Evolutionary conservation across 768 basidiomycete species (phyloP).

Genomic region (Serpula lacrymans): DNA sequence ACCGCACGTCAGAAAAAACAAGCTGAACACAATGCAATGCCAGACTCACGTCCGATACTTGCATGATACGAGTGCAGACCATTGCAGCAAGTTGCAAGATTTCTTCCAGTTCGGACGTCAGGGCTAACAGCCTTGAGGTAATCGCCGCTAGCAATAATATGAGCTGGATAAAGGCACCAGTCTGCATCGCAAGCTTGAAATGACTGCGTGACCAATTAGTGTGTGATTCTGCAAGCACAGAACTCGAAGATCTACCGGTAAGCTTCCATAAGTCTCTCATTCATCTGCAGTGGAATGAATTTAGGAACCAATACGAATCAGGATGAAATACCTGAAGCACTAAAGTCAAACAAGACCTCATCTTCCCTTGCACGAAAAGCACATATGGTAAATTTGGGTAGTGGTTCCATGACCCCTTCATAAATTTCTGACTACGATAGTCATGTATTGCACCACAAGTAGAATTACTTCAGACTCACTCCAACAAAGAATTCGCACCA

Average conservation of each 20-base stretch:
- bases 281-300: conserved; percentile 40
- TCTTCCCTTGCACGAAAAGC: conserved; percentile 30
- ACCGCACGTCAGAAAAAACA: no score
- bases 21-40: background rate
- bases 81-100: conserved; percentile 27
- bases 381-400: conserved; percentile 41
- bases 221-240: background rate
- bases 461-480: conserved; percentile 15
- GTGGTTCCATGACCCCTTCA: conserved; percentile 66
- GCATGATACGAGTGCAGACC: conserved; percentile 25
- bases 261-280: conserved; percentile 42
- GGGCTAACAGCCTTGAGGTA: conserved; percentile 49
- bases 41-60: conserved; percentile 30
- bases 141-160: conserved; percentile 61
- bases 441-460: background rate
- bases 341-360: conserved; percentile 35
- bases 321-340: conserved; percentile 13
- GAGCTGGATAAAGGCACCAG: conserved; percentile 70
- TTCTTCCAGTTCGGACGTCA: conserved; percentile 44
- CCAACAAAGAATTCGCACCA: conserved; percentile 19
- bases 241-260: conserved; percentile 43
- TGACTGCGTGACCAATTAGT: conserved; percentile 39
- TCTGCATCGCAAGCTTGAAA: conserved; percentile 62
- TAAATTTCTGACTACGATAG: conserved; percentile 40
- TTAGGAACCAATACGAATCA: conserved; percentile 3